Conservation (phyloP, 352 stramenopile species). For the Pythium angustatum region DNA sequence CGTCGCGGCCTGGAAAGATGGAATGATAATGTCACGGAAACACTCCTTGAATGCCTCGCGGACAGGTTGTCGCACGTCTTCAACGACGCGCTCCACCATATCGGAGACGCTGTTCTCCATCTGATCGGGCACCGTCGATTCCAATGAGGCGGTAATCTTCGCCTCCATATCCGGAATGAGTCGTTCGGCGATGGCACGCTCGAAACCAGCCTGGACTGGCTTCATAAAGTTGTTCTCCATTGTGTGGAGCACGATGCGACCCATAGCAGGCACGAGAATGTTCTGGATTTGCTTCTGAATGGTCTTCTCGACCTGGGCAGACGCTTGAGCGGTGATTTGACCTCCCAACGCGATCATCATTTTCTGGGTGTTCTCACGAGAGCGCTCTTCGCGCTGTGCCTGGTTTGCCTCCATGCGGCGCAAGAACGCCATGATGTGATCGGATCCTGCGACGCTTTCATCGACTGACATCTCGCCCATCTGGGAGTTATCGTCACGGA, state of each 20-base stretch:
- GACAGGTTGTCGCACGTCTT: constrained; percentile 78
- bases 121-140: constrained; percentile 56
- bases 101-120: constrained; percentile 63
- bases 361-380: constrained; percentile 67
- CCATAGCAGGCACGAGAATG: constrained; percentile 81
- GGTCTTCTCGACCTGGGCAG: constrained; percentile 76
- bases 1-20: constrained; percentile 83
- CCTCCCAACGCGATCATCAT: constrained; percentile 59
- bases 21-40: constrained; percentile 87
- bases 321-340: constrained; percentile 59
- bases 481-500: constrained; percentile 73
- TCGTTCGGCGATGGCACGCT: constrained; percentile 73
- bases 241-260: constrained; percentile 82
- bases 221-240: constrained; percentile 92
- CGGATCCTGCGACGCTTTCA: constrained; percentile 54
- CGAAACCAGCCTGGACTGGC: constrained; percentile 75
- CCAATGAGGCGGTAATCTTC: constrained; percentile 67
- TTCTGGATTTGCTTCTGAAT: constrained; percentile 85
- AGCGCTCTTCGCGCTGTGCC: constrained; percentile 64
- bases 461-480: constrained; percentile 74
- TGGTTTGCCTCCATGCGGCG: constrained; percentile 75
- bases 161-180: constrained; percentile 72
- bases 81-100: constrained; percentile 75
- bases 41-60: constrained; percentile 85
- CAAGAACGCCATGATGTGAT: constrained; percentile 60